Percentiles rank a stretch among this genome's conserved stretches.
Evolutionary conservation across 148 eudicot genomes (phyloP).

Genomic region (Chenopodium suecicum): DNA sequence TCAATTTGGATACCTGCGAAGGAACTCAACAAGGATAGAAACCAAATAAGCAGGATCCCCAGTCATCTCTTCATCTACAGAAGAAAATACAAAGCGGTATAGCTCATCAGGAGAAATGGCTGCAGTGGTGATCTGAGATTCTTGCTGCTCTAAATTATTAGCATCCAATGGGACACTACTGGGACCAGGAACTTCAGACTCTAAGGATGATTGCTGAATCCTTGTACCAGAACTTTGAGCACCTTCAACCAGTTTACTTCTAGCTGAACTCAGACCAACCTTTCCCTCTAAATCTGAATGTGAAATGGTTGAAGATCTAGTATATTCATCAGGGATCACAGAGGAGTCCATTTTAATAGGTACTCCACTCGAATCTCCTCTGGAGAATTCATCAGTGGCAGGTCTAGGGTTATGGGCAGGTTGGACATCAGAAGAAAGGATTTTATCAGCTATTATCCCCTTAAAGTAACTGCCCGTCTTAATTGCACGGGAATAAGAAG

Average conservation of each 20-base stretch:
- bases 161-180: conserved; percentile 39
- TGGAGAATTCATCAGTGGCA: conserved; percentile 39
- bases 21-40: conserved; percentile 75
- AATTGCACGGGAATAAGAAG: conserved; percentile 69
- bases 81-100: conserved; percentile 70
- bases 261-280: conserved; percentile 29
- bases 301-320: conserved; percentile 32
- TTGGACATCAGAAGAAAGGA: conserved; percentile 41
- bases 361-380: conserved; percentile 41
- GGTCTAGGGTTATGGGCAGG: conserved; percentile 35
- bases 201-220: conserved; percentile 35
- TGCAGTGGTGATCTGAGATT: conserved; percentile 69
- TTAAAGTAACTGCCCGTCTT: conserved; percentile 73
- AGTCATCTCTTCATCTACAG: conserved; percentile 78
- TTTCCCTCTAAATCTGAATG: conserved; percentile 56
- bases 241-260: conserved; percentile 23
- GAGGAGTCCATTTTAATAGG: conserved; percentile 40
- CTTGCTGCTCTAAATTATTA: conserved; percentile 44
- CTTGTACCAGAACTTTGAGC: conserved; percentile 35
- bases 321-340: conserved; percentile 35
- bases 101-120: conserved; percentile 84
- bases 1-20: conserved; percentile 58
- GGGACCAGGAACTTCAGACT: conserved; percentile 44
- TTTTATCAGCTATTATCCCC: conserved; percentile 51
- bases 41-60: conserved; percentile 79